These are phyloP conservation scores for Trichothecium sympodiale DNA, from an alignment of 2,329 filamentous ascomycete genomes.

Conservation along the genomic window DNA sequence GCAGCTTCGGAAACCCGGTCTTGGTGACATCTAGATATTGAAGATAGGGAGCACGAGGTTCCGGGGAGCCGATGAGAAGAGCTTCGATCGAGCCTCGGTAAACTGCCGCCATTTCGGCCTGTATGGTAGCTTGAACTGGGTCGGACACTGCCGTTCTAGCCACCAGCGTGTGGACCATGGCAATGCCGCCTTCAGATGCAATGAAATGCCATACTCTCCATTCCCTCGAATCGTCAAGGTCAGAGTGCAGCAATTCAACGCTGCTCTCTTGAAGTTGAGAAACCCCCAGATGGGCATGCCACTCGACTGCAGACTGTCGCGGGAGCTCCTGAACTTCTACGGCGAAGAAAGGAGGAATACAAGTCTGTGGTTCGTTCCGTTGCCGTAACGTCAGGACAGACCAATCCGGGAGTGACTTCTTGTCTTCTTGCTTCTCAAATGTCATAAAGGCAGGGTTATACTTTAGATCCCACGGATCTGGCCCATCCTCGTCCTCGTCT, in stretches of 20 bases:
- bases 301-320: conserved; percentile 65
- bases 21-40: no score
- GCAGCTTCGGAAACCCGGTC: no score
- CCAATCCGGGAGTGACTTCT: conserved; percentile 38
- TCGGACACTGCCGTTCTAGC: conserved; percentile 6
- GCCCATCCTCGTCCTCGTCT: conserved; percentile 35
- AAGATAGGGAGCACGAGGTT: no score
- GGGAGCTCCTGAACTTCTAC: conserved; percentile 71
- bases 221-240: conserved; percentile 6
- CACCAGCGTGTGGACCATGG: conserved; percentile 18
- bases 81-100: no score
- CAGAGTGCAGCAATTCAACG: conserved; percentile 12
- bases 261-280: conserved; percentile 16
- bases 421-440: conserved; percentile 18
- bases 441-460: conserved; percentile 42
- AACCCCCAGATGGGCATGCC: conserved; percentile 61
- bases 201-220: conserved; percentile 20
- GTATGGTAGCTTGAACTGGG: no score
- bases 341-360: conserved; percentile 57
- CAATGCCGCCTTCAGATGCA: conserved; percentile 9
- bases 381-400: conserved; percentile 26
- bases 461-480: conserved; percentile 59
- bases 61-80: no score
- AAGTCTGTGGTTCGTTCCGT: conserved; percentile 20
- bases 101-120: no score